Percentiles rank a stretch among this genome's conserved stretches.
These are phyloP conservation scores for Colletotrichum tanaceti DNA, from an alignment of 2,329 filamentous ascomycete species.

Conservation along the genomic window DNA sequence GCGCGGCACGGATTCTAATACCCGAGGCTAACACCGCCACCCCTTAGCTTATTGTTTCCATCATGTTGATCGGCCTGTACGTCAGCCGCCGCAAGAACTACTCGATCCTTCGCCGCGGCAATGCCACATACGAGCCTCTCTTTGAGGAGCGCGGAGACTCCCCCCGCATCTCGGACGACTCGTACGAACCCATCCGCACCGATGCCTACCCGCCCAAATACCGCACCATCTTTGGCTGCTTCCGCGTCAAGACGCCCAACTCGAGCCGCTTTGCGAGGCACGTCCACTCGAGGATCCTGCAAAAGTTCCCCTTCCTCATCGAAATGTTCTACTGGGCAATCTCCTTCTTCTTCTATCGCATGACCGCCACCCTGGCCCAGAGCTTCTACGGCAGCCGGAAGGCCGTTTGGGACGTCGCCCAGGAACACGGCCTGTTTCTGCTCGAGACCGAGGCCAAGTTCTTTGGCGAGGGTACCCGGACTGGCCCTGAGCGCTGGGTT, in stretches of 20 bases:
- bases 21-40: constrained; percentile 17
- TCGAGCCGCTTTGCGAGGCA: constrained; percentile 70
- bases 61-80: constrained; percentile 53
- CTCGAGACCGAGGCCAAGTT: constrained; percentile 67
- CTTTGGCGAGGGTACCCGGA: constrained; percentile 37
- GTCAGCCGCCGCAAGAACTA: constrained; percentile 52
- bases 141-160: constrained; percentile 43
- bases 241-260: constrained; percentile 64
- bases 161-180: constrained; percentile 44
- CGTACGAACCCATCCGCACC: constrained; percentile 40
- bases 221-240: constrained; percentile 61
- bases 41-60: constrained; percentile 51
- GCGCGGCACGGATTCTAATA: not conserved
- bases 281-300: constrained; percentile 70
- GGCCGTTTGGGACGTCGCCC: constrained; percentile 61
- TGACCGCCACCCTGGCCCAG: constrained; percentile 65
- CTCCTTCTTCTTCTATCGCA: constrained; percentile 72
- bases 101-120: constrained; percentile 46
- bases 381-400: constrained; percentile 58
- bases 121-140: constrained; percentile 43
- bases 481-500: constrained; percentile 58
- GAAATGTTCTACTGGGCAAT: constrained; percentile 82
- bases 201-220: constrained; percentile 58
- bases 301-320: constrained; percentile 75
- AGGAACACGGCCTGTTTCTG: constrained; percentile 66